These are phyloP conservation scores for Jackrogersella minutella DNA, from an alignment of 495 filamentous ascomycete species.

Conservation along the genomic window DNA sequence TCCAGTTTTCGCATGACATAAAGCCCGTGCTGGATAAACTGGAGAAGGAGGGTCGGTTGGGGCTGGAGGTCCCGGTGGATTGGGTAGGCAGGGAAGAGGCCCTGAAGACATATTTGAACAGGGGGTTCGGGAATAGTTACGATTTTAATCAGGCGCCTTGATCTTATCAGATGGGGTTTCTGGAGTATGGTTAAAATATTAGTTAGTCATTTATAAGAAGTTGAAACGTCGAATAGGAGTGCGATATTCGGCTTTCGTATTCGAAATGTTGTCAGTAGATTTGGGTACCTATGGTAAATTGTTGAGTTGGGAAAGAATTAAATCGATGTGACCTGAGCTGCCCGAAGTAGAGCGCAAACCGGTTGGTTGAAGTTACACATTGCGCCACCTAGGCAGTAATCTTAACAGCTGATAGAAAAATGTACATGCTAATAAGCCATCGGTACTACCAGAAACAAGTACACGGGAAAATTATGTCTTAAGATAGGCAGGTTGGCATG, in stretches of 20 bases:
- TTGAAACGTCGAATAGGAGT: background rate
- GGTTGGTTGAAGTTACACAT: no score
- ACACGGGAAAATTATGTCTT: background rate
- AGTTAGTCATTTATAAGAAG: background rate
- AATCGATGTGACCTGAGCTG: no score
- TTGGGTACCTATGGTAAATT: no score
- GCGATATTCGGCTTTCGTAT: no score
- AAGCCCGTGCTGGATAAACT: constrained; percentile 48
- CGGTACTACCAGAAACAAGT: background rate
- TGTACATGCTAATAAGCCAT: no score
- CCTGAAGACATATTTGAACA: constrained; percentile 51
- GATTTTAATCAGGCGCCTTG: constrained; percentile 54
- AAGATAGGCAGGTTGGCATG: background rate
- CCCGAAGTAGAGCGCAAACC: no score
- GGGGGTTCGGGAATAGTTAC: constrained; percentile 60
- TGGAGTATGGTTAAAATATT: no score
- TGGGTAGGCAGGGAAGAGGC: constrained; percentile 50
- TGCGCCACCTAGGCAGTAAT: no score
- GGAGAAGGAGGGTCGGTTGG: constrained; percentile 34
- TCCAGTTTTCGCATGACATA: constrained; percentile 58
- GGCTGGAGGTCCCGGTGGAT: constrained; percentile 55
- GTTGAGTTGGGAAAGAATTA: no score
- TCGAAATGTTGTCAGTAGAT: no score
- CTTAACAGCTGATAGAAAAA: no score
- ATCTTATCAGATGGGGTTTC: no score